phyloP scores from a whole-genome alignment of 2,329 filamentous ascomycete species.

The Colletotrichum tofieldiae region DNA sequence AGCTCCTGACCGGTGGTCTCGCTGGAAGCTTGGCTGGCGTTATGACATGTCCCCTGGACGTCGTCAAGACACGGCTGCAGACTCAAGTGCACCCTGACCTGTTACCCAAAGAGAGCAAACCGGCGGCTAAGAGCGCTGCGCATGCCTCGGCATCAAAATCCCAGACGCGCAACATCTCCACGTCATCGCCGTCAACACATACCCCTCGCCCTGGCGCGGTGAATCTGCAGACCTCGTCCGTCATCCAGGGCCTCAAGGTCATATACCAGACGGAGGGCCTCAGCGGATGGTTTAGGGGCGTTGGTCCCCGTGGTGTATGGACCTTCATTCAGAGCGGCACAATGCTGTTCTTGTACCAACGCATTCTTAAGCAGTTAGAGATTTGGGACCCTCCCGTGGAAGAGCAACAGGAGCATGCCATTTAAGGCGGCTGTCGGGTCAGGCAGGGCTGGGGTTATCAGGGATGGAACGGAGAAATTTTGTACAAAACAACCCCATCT shows the following conservation, averaged over 20 bases:
- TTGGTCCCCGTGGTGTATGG: constrained; percentile 94
- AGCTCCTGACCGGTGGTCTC: constrained; percentile 89
- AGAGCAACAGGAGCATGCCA: constrained; percentile 28
- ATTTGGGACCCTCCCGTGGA: constrained; percentile 57
- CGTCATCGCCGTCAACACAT: constrained; percentile 89
- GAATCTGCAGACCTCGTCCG: constrained; percentile 89
- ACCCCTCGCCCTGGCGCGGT: constrained; percentile 84
- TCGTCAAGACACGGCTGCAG: constrained; percentile 96
- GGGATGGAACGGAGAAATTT: constrained; percentile 26
- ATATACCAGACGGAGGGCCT: constrained; percentile 94
- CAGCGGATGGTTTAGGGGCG: constrained; percentile 92
- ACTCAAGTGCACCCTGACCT: constrained; percentile 79
- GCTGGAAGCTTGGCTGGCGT: constrained; percentile 95
- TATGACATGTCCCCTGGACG: constrained; percentile 95
- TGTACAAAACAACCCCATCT: constrained; percentile 39
- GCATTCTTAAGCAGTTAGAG: constrained; percentile 84
- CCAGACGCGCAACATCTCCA: constrained; percentile 85
- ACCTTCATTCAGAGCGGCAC: constrained; percentile 97
- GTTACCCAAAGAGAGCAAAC: constrained; percentile 47
- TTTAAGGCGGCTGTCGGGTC: constrained; percentile 24
- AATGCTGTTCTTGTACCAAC: constrained; percentile 97
- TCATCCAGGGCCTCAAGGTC: constrained; percentile 85
- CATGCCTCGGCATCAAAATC: constrained; percentile 54
- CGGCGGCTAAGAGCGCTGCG: constrained; percentile 43
- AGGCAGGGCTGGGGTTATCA: constrained; percentile 5